Evolutionary conservation across 139 green algal genomes (phyloP).

Genomic region (Deuterostichococcus epilithicus): DNA sequence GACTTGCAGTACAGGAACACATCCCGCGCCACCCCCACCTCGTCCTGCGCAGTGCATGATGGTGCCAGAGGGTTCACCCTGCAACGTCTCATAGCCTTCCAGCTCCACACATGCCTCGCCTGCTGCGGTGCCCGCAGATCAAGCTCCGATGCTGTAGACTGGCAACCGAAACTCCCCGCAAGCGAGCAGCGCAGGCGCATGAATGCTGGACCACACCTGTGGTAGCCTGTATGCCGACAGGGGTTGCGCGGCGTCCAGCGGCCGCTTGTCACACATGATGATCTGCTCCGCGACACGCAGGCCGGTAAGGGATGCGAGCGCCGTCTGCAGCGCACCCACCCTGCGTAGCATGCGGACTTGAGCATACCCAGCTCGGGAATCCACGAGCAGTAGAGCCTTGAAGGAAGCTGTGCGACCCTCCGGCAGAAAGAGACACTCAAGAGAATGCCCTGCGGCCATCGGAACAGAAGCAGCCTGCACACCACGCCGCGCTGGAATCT

Average conservation of each 20-base stretch:
- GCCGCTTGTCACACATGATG: slow-evolving; percentile 62
- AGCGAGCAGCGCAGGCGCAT: no score
- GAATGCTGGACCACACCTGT: slow-evolving; percentile 30
- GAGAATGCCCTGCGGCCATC: no score
- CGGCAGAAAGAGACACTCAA: no score
- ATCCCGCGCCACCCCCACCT: slow-evolving; percentile 38
- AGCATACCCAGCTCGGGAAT: no score
- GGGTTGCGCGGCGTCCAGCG: slow-evolving; percentile 57
- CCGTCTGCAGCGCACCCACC: slow-evolving; percentile 72
- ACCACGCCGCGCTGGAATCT: no score
- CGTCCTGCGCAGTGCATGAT: slow-evolving; percentile 1
- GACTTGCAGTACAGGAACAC: slow-evolving; percentile 77
- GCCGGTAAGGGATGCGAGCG: slow-evolving; percentile 67
- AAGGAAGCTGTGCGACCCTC: no score
- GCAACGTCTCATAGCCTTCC: not conserved
- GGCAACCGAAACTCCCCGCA: not conserved
- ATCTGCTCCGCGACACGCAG: slow-evolving; percentile 77
- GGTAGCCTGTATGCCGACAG: slow-evolving; percentile 73
- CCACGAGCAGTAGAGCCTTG: no score
- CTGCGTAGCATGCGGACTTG: slow-evolving; percentile 36
- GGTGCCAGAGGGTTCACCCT: not conserved
- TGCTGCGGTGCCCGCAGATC: not conserved
- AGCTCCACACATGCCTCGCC: not conserved
- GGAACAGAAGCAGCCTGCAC: no score
- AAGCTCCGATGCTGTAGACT: not conserved